Evolutionary conservation across 2,329 filamentous ascomycete genomes (phyloP), one percentile per base, ranked within the genome.

Genomic region (Grosmannia clavigera): DNA sequence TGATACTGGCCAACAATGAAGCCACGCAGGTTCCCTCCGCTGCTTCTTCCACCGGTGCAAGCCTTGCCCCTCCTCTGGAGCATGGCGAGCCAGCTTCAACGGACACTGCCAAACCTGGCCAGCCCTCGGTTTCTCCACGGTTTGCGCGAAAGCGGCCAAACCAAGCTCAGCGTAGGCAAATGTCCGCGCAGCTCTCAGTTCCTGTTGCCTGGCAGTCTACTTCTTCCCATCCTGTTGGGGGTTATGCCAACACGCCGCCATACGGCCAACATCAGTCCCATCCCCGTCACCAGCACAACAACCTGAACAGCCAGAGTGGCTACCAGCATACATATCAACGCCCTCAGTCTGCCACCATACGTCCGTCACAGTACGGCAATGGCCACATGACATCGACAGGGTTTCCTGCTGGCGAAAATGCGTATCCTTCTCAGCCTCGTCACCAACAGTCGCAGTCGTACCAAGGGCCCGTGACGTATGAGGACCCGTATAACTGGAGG

Each of bases 141-240:
- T 40, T 57, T 9, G 43, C 65, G 57, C 73, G 74, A 65, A 83
- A 78, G 65, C 80, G 82, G 27, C 78, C 74, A 3, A 86, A 86
- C 62, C 83, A 86, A 67, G 82, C 83, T 1, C 81, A 85, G 65
- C 76, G 83, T 56, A 78, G 83, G 27, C 81, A 85, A 66, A 82
- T 84, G 80, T 83, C 76, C 60, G 76, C 81, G 5, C 79, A 85
- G 64, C 66, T 84, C 22, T 77, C 80, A 0, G 78, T 85, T 54
- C 76, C 81, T 5, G 75, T 85, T 58, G 79, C 83, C 61, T 69
- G 75, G 50, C 50, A 46, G 16, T 14, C 75, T 75, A 60, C 67
- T 70, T 65, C 67, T 58, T 62, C 67, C 22, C 64, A 68, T 19
- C 61, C 70, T 52, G 66, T 67, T 29, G 68, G 69, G 33, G 64